Percentiles rank a stretch among this genome's conserved stretches.
These are phyloP conservation scores for Mikania micrantha DNA, from an alignment of 129 eudicot species.

Conservation along the genomic window DNA sequence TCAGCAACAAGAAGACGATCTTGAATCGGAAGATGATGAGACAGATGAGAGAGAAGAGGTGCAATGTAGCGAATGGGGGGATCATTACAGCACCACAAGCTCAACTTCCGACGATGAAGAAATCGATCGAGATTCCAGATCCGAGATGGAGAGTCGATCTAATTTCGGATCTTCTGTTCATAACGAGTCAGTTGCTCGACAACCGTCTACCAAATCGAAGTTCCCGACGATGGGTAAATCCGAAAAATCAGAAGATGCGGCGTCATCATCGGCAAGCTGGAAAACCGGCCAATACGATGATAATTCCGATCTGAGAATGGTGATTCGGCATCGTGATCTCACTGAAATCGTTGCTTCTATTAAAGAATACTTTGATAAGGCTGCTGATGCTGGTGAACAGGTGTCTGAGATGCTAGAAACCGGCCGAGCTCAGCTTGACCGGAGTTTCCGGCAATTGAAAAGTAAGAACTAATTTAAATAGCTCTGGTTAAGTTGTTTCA, in stretches of 20 bases:
- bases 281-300: slow-evolving; percentile 30
- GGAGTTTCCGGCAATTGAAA: slow-evolving; percentile 69
- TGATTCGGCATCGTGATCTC: slow-evolving; percentile 74
- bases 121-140: slow-evolving; percentile 53
- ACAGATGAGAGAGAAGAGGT: slow-evolving; percentile 81
- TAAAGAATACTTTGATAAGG: slow-evolving; percentile 78
- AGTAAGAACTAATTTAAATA: slow-evolving; percentile 34
- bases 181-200: slow-evolving; percentile 34
- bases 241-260: slow-evolving; percentile 53
- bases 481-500: not conserved
- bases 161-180: slow-evolving; percentile 59
- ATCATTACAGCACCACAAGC: slow-evolving; percentile 62
- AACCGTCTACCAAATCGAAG: slow-evolving; percentile 31
- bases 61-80: slow-evolving; percentile 93
- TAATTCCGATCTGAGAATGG: slow-evolving; percentile 60
- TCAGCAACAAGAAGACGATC: slow-evolving; percentile 2
- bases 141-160: slow-evolving; percentile 56
- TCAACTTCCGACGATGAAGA: slow-evolving; percentile 49
- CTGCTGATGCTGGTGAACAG: slow-evolving; percentile 86
- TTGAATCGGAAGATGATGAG: slow-evolving; percentile 36
- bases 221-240: slow-evolving; percentile 34
- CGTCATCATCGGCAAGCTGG: slow-evolving; percentile 62
- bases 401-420: slow-evolving; percentile 91
- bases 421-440: slow-evolving; percentile 91
- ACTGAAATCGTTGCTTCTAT: slow-evolving; percentile 68